These are phyloP conservation scores for Theileria luwenshuni DNA, from an alignment of 169 alveolate genomes.

Conservation along the genomic window DNA sequence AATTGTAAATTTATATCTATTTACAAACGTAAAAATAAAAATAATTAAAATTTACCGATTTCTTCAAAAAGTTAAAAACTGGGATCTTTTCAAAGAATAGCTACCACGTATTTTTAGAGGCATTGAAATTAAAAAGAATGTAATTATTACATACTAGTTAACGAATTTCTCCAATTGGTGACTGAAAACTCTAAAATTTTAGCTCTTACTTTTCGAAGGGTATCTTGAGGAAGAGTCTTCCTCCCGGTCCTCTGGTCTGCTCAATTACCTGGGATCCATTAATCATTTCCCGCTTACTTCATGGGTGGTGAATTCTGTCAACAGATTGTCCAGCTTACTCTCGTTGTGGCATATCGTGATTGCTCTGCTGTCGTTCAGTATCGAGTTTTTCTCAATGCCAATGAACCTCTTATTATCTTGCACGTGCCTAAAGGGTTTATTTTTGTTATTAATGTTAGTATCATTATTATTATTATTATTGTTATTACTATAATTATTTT, in stretches of 20 bases:
- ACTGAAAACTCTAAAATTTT: slow-evolving; percentile 4
- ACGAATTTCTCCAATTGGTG: slow-evolving; percentile 46
- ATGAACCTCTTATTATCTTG: slow-evolving; percentile 31
- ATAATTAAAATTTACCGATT: not conserved
- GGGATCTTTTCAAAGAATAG: too few relatives aligned
- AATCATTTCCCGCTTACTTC: slow-evolving; percentile 30
- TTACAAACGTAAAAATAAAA: not conserved
- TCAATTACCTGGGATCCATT: slow-evolving; percentile 39
- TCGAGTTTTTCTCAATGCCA: slow-evolving; percentile 55
- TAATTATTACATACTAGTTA: slow-evolving; percentile 3
- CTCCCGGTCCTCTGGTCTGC: slow-evolving; percentile 67
- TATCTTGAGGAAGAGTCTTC: slow-evolving; percentile 47
- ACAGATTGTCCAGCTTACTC: slow-evolving; percentile 54
- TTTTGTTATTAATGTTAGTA: too few relatives aligned
- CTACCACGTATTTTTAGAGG: too few relatives aligned
- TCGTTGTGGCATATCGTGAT: slow-evolving; percentile 67
- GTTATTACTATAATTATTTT: not conserved
- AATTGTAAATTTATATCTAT: slow-evolving; percentile 10
- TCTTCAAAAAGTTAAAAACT: too few relatives aligned
- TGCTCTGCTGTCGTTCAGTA: slow-evolving; percentile 63
- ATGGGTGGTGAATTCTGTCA: slow-evolving; percentile 67
- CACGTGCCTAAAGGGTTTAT: slow-evolving; percentile 6
- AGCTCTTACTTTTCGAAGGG: slow-evolving; percentile 52
- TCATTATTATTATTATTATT: too few relatives aligned
- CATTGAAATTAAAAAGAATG: slow-evolving; percentile 8